Evolutionary conservation across 1,139 yeast species (phyloP), one percentile per base, ranked within the genome.

Genomic region (Kluyveromyces marxianus): DNA sequence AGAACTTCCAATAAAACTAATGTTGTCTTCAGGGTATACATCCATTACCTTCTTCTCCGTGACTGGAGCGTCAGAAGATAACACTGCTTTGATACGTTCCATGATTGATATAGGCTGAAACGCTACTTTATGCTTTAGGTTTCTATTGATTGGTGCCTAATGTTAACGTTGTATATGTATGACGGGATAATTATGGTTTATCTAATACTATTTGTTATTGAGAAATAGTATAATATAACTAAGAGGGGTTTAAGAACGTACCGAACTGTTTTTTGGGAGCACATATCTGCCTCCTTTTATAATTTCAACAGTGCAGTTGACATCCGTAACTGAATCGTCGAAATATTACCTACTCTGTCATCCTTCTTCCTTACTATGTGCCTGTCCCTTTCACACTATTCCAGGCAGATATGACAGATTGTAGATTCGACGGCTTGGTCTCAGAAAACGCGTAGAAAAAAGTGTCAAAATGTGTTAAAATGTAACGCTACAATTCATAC

Each of bases 1-100:
- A 25, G 42, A 39, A 7, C 25, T 24, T 7, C 24, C 10, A 24
- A 39, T 25, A 10, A 10, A 25, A 5, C 28, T 29, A 6, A 8
- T 8, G 8, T 32, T 21, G 3, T 25, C 26, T n/a, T 7, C 35
- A 25, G 21, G 21, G 21, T 14, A 14, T 14, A 42, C 28, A 14
- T 44, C 38, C 21, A 38, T 26, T 6, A 42, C 39, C 27, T 27
- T 39, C 33, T 47, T 47, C 24, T 47, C 48, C 4, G 50, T 47
- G 32, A 47, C 46, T 5, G 50, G 50, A 2, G 47, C 39, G 39
- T 47, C 50, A 28, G 34, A 25, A 7, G 48, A 41, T 33, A 47
- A 32, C 10, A 42, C 27, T 8, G 36, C 6, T 32, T 39, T 47
- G 31, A 47, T 30, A 29, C 8, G 29, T 8, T 44, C 34, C 46